Base-by-base conservation (phyloP, 345 rosid genomes). In the Hypericum perforatum region DNA sequence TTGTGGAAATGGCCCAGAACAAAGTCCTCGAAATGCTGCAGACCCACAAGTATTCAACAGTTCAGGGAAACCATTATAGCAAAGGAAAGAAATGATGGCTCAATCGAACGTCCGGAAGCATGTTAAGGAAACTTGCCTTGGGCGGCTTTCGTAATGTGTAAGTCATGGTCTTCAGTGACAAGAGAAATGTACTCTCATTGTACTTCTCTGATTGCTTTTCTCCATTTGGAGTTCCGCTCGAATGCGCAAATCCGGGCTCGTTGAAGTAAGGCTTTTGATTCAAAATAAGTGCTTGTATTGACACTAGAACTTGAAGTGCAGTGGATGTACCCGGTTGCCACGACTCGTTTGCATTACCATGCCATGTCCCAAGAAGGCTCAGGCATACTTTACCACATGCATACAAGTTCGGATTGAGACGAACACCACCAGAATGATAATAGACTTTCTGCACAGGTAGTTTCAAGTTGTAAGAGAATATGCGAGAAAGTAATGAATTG, bases 301-400 rank as follows among this genome's bases (percentile, higher is more conserved):
- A 91, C 10, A 91, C 92, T 57, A 91, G 77, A 71, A 91, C 96
- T 76, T 91, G 98, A 10, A 87, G 70, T 76, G 78, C 76, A 36
- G 92, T 87, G 7, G 98, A 91, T 41, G 63, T 60, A 16, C 76
- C 76, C 61, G 96, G 90, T 43, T 76, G 72, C 98, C 98, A 91
- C 69, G 69, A 78, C 84, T 91, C 98, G 65, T 61, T 87, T 69
- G 65, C 69, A 37, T 37, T 46, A 59, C 96, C 95, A 54, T 40
- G n/a, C 98, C 98, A 91, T 39, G 98, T 91, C 58, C 85, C 83
- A 37, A 91, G 92, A 66, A 91, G 89, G 76, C 96, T 87, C 48
- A 91, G 83, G 60, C 98, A 91, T 54, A 87, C 95, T 69, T 91
- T 82, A 52, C 98, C 98, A 57, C 73, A 53, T 8, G 38, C 10